These are phyloP conservation scores for Periconia sp. DNA, from an alignment of 2,329 filamentous ascomycete species.

Conservation along the genomic window DNA sequence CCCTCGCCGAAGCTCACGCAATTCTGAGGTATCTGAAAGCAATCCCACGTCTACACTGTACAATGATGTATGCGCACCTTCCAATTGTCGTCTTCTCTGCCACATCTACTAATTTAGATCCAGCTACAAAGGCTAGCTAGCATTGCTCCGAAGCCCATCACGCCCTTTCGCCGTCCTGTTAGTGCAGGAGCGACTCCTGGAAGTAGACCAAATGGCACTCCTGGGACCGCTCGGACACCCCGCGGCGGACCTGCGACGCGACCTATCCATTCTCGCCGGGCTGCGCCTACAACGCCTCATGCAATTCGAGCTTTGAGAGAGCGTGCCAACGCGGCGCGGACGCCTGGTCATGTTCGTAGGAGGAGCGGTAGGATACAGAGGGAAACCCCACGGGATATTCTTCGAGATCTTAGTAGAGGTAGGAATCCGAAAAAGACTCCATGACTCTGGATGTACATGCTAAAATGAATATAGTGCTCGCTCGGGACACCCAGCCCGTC, in stretches of 20 bases:
- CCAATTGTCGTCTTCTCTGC: neutral
- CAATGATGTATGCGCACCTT: conserved; percentile 20
- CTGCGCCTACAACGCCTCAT: conserved; percentile 61
- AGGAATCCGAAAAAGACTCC: too few species aligned
- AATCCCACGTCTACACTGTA: conserved; percentile 22
- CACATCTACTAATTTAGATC: conserved; percentile 7
- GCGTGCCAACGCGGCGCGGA: conserved; percentile 56
- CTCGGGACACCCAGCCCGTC: conserved; percentile 54
- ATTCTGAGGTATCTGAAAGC: conserved; percentile 15
- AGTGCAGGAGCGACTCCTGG: conserved; percentile 42
- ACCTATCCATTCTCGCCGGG: conserved; percentile 40
- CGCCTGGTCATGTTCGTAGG: conserved; percentile 57
- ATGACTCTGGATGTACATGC: too few species aligned
- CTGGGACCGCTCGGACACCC: conserved; percentile 44
- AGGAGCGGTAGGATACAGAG: conserved; percentile 57
- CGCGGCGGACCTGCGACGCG: conserved; percentile 39
- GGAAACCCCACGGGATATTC: conserved; percentile 62
- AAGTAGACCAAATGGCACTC: conserved; percentile 38
- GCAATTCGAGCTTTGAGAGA: conserved; percentile 61
- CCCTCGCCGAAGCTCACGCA: conserved; percentile 35
- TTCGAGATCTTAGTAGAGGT: conserved; percentile 61
- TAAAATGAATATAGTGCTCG: conserved; percentile 52
- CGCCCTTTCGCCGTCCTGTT: conserved; percentile 42
- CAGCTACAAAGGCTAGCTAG: conserved; percentile 38
- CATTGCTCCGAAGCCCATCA: conserved; percentile 38